These are phyloP conservation scores for Fusarium armeniacum DNA, from an alignment of 2,329 filamentous ascomycete species.

Conservation along the genomic window DNA sequence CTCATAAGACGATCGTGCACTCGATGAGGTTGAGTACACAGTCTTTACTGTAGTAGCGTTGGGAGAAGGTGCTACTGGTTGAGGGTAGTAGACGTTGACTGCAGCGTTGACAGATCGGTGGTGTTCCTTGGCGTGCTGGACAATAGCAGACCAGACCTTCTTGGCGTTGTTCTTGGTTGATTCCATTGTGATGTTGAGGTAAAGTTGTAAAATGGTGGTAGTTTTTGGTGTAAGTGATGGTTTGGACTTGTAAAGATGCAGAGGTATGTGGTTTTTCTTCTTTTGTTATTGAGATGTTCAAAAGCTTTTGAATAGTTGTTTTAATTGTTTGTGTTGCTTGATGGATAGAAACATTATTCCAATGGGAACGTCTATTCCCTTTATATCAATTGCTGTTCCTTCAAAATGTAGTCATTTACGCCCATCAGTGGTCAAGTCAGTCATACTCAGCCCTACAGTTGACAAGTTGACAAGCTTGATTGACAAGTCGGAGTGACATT, in stretches of 20 bases:
- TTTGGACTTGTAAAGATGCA: not conserved
- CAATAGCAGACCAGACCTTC: constrained; percentile 2
- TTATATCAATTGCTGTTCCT: not conserved
- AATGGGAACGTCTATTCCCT: rapidly evolving
- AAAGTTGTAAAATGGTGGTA: not conserved
- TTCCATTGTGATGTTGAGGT: not conserved
- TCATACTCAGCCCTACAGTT: constrained; percentile 7
- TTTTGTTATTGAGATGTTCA: not conserved
- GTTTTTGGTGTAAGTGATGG: not conserved
- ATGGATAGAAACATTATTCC: not conserved
- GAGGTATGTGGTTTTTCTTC: not conserved
- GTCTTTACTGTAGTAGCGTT: not conserved
- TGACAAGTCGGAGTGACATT: not conserved
- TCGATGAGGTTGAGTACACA: constrained; percentile 2
- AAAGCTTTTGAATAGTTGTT: not conserved
- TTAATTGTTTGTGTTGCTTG: not conserved
- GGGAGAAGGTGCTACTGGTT: not conserved
- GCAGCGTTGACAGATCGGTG: constrained; percentile 20
- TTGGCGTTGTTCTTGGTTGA: constrained; percentile 4
- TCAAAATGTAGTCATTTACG: not conserved
- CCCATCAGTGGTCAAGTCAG: not conserved
- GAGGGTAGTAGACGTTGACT: constrained; percentile 9
- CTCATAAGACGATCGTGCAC: not conserved
- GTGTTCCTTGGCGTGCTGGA: constrained; percentile 21
- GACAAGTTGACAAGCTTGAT: constrained; percentile 1